Base-by-base conservation (phyloP, 2,329 filamentous ascomycete genomes). In the Ceratocystis colombiana region DNA sequence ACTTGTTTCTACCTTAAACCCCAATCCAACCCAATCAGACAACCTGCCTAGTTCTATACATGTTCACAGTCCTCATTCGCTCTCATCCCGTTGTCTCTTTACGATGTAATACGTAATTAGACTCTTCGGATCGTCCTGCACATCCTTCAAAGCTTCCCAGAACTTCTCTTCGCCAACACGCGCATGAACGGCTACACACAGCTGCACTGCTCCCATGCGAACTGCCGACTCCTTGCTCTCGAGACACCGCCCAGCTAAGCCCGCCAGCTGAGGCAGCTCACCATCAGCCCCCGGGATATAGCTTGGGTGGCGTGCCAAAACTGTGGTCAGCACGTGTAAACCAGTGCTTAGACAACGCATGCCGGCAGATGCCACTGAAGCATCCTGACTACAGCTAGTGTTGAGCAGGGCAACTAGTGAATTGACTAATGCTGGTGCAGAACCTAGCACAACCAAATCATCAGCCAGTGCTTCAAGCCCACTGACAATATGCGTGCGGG, bases 51-150 rank as follows among this genome's bases (percentile, higher is more conserved):
- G n/a, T 44, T n/a, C 45, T 10, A 33, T 15, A 46, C 44, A 28
- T 20, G n/a, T 15, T 25, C 44, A 57, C 10, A 22, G 22, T 37
- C 57, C n/a, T 20, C 12, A 50, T 45, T 41, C 22, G 50, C 25
- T 22, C 30, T 50, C 65, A 73, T 87, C 84, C 64, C 84, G 77
- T 75, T 87, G 84, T 73, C 80, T 79, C 79, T 87, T 87, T 50
- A 88, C 88, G 71, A 91, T 87, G 74, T 91, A 92, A 73, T 92
- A 92, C 8, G 87, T 91, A 71, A 92, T 85, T 68, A 92, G 74
- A 70, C 86, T 90, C 77, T 90, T 84, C 25, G 88, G 84, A 70
- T 89, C 88, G 70, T 90, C 88, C 72, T 83, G 82, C 41, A 88
- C 79, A 8, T 77, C 80, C 67, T 79, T 82, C 71, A 91, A 78